Evolutionary conservation across 352 stramenopile genomes (phyloP), one percentile per base, ranked within the genome.

Genomic region (Pythium biforme): DNA sequence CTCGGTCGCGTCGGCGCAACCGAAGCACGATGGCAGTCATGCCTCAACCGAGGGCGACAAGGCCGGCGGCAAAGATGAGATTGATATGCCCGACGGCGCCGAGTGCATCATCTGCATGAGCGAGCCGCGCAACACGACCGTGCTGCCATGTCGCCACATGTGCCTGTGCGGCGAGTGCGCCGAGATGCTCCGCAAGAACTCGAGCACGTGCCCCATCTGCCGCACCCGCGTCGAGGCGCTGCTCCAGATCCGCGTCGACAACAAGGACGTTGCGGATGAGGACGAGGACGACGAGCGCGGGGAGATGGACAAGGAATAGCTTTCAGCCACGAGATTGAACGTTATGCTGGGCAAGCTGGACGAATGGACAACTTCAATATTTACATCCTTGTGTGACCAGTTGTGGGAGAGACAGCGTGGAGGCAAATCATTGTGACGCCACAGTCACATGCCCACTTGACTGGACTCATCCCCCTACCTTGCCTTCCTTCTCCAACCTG

Each of bases 21-120:
- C 73, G 26, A 62, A 69, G 19, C 66, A 77, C 25, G 55, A 68
- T 2, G 63, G 34, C 23, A 27, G 37, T n/a, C n/a, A n/a, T 7
- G 46, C 53, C 4, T 31, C 25, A 1, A 33, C 34, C 11, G 49
- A 52, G 1, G 65, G 47, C 3, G 65, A 53, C 29, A 76, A 48
- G 27, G 56, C 56, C 17, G 45, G 50, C 20, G 10, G 1, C 6
- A 39, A 59, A 17, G 73, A 85, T 23, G 79, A 89, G 33, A 56
- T 84, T n/a, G 81, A 89, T 2, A 79, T 92, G 33, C 69, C 77
- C n/a, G 81, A 94, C 73, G 81, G 79, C 23, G 80, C 81, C 29
- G 86, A 95, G 68, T 95, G 87, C 71, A 90, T 95, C 62, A 95
- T 95, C 52, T 95, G 87, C 61, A 75, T 94, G 70, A 82, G 76